Conservation (phyloP, 2,329 filamentous ascomycete species). For the Epichloe coenophiala region DNA sequence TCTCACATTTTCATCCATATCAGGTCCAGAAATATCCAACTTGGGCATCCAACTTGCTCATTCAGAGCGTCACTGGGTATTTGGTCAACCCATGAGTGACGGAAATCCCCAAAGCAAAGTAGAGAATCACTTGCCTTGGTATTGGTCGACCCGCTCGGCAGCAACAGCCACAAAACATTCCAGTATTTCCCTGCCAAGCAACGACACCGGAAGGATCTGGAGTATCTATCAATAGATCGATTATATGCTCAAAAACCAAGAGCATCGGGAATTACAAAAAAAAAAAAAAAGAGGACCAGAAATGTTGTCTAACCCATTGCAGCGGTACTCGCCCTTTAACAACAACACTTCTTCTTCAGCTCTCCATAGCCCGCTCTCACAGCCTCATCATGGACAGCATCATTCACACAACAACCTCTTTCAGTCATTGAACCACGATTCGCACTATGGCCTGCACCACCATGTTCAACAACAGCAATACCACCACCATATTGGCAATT, state of each 20-base stretch:
- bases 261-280: not conserved
- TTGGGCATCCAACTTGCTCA: not conserved
- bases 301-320: constrained; percentile 52
- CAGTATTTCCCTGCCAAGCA: not conserved
- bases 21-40: too few relatives aligned
- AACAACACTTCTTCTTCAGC: constrained; percentile 36
- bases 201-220: not conserved
- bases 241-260: not conserved
- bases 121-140: not conserved
- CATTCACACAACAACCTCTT: constrained; percentile 35
- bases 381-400: constrained; percentile 28
- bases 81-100: not conserved
- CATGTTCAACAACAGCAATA: constrained; percentile 31
- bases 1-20: not conserved
- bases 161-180: not conserved
- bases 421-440: constrained; percentile 53
- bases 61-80: not conserved
- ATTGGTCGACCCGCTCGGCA: not conserved
- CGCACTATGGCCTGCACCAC: constrained; percentile 64
- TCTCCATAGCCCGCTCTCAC: constrained; percentile 39
- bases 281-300: constrained; percentile 15
- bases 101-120: constrained; percentile 3
- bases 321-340: constrained; percentile 49
- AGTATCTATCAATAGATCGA: not conserved
- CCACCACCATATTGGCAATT: constrained; percentile 18